phyloP scores from a whole-genome alignment of 2,329 filamentous ascomycete species.

The Lithohypha guttulata region DNA sequence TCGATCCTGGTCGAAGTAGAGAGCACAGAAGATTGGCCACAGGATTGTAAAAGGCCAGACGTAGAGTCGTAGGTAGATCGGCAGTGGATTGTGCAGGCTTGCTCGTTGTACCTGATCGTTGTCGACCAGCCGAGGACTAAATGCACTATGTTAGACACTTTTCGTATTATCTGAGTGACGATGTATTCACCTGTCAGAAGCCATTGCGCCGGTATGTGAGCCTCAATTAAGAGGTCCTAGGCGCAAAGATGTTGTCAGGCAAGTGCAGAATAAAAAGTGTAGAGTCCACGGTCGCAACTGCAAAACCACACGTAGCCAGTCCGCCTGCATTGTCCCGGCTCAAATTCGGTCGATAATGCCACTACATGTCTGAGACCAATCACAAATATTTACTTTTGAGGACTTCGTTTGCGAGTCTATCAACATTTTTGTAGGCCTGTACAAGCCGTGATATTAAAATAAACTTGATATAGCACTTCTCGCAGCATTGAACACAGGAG shows the following conservation, averaged over 20 bases:
- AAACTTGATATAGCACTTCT: no score
- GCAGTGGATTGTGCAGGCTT: slow-evolving; percentile 77
- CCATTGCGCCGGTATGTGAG: slow-evolving; percentile 18
- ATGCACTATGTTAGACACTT: slow-evolving; percentile 4
- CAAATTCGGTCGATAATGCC: no score
- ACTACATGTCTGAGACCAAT: no score
- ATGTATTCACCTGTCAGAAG: slow-evolving; percentile 12
- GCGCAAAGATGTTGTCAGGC: not conserved
- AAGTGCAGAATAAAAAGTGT: not conserved
- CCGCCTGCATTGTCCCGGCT: no score
- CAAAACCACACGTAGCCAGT: no score
- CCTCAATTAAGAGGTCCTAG: slow-evolving; percentile 22
- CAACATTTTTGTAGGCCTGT: no score
- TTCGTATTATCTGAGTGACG: not conserved
- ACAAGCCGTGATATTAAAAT: no score
- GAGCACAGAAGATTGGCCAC: slow-evolving; percentile 84
- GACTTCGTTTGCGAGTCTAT: no score
- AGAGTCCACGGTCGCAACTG: not conserved
- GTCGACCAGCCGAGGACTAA: slow-evolving; percentile 57
- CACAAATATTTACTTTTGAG: not conserved
- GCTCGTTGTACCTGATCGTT: slow-evolving; percentile 80
- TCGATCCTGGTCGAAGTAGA: slow-evolving; percentile 70
- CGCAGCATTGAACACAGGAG: no score
- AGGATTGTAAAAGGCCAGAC: slow-evolving; percentile 84
- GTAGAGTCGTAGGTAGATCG: slow-evolving; percentile 72